Conservation (phyloP, 768 basidiomycete genomes). For the Termitomyces eurrhizus region DNA sequence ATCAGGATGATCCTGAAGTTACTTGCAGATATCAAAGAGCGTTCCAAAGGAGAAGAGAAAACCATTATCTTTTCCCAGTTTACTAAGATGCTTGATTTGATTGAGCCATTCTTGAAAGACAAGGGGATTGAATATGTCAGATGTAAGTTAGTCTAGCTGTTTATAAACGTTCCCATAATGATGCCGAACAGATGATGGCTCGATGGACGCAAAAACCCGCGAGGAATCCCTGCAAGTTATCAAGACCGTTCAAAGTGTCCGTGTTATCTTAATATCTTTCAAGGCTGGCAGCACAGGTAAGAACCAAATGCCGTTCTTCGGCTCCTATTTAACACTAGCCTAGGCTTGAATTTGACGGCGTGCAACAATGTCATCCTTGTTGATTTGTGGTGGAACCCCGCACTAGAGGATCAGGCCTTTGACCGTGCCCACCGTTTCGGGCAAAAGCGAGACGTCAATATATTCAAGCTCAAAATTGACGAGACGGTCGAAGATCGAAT, state of each 20-base stretch:
- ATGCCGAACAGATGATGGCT: conserved; percentile 76
- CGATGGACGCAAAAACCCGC: conserved; percentile 74
- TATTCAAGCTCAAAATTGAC: conserved; percentile 85
- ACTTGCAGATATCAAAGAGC: conserved; percentile 57
- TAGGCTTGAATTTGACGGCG: conserved; percentile 84
- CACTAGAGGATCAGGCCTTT: conserved; percentile 91
- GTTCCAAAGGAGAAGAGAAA: conserved; percentile 67
- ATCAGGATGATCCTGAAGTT: conserved; percentile 79
- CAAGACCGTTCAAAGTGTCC: conserved; percentile 48
- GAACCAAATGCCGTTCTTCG: conserved; percentile 6
- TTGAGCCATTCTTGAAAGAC: conserved; percentile 78
- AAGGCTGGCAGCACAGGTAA: conserved; percentile 92
- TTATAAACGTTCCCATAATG: conserved; percentile 7
- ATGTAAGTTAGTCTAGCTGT: conserved; percentile 56
- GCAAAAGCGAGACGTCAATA: conserved; percentile 81
- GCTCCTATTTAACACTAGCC: not conserved
- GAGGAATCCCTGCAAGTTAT: conserved; percentile 75
- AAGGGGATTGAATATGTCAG: conserved; percentile 71
- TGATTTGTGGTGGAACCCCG: conserved; percentile 96
- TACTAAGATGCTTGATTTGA: conserved; percentile 80
- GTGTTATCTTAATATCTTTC: conserved; percentile 92
- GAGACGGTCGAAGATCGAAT: conserved; percentile 88
- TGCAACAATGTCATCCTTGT: conserved; percentile 94
- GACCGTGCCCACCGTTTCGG: conserved; percentile 90
- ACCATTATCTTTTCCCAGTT: conserved; percentile 97